phyloP scores from a whole-genome alignment of 2,329 filamentous ascomycete species.

The Aureobasidium sp. region DNA sequence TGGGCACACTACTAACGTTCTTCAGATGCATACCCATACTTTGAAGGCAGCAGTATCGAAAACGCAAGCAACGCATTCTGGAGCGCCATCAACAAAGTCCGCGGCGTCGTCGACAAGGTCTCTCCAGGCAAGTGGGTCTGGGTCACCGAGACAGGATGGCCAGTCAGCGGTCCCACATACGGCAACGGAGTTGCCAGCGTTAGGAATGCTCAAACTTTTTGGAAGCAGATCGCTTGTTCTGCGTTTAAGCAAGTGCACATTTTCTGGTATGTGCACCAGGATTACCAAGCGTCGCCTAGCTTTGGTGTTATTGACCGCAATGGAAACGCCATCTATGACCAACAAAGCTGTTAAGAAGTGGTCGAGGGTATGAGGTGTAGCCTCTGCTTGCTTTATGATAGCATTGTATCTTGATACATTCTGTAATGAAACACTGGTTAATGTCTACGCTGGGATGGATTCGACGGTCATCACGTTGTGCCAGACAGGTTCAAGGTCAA shows the following conservation, averaged over 20 bases:
- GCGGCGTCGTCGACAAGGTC: slow-evolving; percentile 38
- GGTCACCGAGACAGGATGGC: slow-evolving; percentile 55
- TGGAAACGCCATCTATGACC: slow-evolving; percentile 27
- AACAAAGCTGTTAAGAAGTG: slow-evolving; percentile 17
- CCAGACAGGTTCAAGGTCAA: too few relatives aligned
- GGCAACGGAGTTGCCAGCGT: slow-evolving; percentile 48
- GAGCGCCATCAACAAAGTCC: slow-evolving; percentile 28
- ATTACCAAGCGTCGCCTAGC: slow-evolving; percentile 37
- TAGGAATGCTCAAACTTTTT: slow-evolving; percentile 56
- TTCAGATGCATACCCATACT: slow-evolving; percentile 59
- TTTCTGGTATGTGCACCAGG: slow-evolving; percentile 53
- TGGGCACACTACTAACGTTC: slow-evolving; percentile 17
- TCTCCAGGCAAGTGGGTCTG: slow-evolving; percentile 24
- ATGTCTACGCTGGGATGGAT: neutral
- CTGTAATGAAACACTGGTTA: neutral
- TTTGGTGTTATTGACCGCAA: slow-evolving; percentile 34
- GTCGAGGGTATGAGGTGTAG: too few relatives aligned
- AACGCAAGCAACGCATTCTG: slow-evolving; percentile 49
- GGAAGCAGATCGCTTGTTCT: slow-evolving; percentile 53
- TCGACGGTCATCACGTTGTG: neutral
- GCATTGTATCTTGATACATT: neutral
- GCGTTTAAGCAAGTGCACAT: slow-evolving; percentile 47
- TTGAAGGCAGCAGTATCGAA: slow-evolving; percentile 51
- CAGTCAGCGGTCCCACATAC: slow-evolving; percentile 45
- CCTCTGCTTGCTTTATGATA: too few relatives aligned